Base-by-base conservation (phyloP, 108 stramenopile genomes). In the Tribonema minus region DNA sequence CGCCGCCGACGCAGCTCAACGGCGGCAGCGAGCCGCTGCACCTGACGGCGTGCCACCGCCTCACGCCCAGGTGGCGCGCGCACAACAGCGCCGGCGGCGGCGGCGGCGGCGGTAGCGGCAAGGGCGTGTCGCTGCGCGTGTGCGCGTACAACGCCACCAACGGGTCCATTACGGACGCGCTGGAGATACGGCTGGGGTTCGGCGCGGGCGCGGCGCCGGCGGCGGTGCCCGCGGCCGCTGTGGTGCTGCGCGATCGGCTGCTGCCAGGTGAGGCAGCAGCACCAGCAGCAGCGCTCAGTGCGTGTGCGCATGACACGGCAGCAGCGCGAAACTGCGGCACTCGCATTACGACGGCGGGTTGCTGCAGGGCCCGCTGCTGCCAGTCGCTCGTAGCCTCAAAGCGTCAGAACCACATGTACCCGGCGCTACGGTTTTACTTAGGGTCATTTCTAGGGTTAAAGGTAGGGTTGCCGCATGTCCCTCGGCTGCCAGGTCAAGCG, bases 21-120 rank as follows among this genome's bases (percentile, higher is more conserved):
- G 76, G 76, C 15, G 76, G 76, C 1, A 77, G 76, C 37, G 76
- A 77, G 33, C 76, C 76, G 6, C 65, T 77, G 4, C 36, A 64
- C 33, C 41, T 77, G 5, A 77, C 76, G 4, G 76, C 35, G 31
- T 68, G 65, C 30, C 67, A 77, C 58, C 20, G 65, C 2, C 36
- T 77, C n/a, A 26, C 35, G 33, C 72, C 29, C 12, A 15, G 15
- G 46, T 54, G 46, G 46, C 46, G 46, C 20, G 15, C 20, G 46
- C 46, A 20, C 20, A 54, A 20, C 20, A 59, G 75, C 1, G 30
- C 26, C 2, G 36, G 32, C 26, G 36, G 65, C n/a, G 26, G 26
- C 9, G 29, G 30, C 2, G 37, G 63, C 26, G 65, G 61, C 4
- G 54, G 9, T 15, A 32, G 41, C 7, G 20, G 33, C 65, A 29